These are phyloP conservation scores for Dioscorea dumetorum DNA, from an alignment of 106 monocot genomes.

Conservation along the genomic window DNA sequence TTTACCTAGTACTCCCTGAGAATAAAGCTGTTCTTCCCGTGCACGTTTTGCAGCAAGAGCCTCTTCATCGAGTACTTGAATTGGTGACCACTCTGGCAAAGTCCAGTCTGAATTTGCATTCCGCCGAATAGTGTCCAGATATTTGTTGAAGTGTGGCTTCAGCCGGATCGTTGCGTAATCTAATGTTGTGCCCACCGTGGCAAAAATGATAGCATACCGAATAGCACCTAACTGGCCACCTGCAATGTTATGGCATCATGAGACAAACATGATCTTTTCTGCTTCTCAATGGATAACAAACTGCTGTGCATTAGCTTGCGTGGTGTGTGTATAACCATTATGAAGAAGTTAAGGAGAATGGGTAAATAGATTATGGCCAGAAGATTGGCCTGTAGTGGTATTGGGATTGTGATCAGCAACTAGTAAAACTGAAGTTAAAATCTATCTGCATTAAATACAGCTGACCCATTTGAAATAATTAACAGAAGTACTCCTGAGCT, in stretches of 20 bases:
- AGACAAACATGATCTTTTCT: background rate
- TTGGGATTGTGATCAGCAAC: background rate
- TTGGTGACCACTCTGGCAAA: conserved; percentile 85
- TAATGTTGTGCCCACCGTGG: conserved; percentile 52
- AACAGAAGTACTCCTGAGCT: too few relatives aligned
- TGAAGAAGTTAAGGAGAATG: background rate
- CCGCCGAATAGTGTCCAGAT: conserved; percentile 5
- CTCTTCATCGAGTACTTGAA: conserved; percentile 83
- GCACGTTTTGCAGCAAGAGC: conserved; percentile 78
- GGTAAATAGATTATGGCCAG: background rate
- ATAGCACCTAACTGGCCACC: conserved; percentile 80
- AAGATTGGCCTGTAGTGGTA: background rate
- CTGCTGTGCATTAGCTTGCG: background rate
- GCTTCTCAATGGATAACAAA: too few relatives aligned
- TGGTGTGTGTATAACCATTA: background rate
- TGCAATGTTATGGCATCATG: conserved; percentile 11
- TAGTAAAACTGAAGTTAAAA: background rate
- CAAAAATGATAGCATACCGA: conserved; percentile 60
- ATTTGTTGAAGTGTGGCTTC: conserved; percentile 26
- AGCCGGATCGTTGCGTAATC: conserved; percentile 53
- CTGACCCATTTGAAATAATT: too few relatives aligned
- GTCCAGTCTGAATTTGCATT: conserved; percentile 18
- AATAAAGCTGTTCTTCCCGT: conserved; percentile 47
- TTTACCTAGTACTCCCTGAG: conserved; percentile 32
- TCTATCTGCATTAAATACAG: too few relatives aligned